Conservation (phyloP, 1,284 basidiomycete species). For the Chalciporus sp. region DNA sequence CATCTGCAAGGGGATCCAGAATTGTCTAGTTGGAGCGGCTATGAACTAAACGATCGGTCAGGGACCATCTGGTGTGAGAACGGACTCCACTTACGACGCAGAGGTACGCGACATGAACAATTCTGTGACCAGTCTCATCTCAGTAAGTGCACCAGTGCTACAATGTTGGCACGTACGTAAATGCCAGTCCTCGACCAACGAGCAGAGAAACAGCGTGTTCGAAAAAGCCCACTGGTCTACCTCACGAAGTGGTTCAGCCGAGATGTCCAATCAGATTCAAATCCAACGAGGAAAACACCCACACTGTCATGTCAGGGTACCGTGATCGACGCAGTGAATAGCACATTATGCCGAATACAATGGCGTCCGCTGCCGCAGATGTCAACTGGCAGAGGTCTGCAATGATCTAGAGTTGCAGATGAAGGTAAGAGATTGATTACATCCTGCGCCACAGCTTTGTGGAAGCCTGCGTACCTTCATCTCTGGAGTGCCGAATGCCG, state of each 20-base stretch:
- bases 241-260: neutral
- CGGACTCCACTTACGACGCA: slow-evolving; percentile 25
- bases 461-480: slow-evolving; percentile 25
- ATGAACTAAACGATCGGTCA: slow-evolving; percentile 32
- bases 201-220: slow-evolving; percentile 15
- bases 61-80: neutral
- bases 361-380: slow-evolving; percentile 22
- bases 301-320: slow-evolving; percentile 34
- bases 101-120: slow-evolving; percentile 29
- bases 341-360: slow-evolving; percentile 32
- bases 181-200: slow-evolving; percentile 36
- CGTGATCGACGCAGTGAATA: slow-evolving; percentile 31
- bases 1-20: slow-evolving; percentile 43
- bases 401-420: slow-evolving; percentile 14
- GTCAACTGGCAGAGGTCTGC: slow-evolving; percentile 26
- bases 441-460: neutral
- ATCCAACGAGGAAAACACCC: slow-evolving; percentile 9
- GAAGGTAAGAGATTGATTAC: neutral
- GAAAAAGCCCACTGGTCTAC: slow-evolving; percentile 21
- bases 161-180: slow-evolving; percentile 26
- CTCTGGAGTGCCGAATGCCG: slow-evolving; percentile 18
- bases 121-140: slow-evolving; percentile 8
- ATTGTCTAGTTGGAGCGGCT: slow-evolving; percentile 31
- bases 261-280: neutral
- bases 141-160: neutral